A percentile compares a stretch with the other conserved stretches of the same genome.
Evolutionary conservation across 2,329 filamentous ascomycete genomes (phyloP).

Genomic region (Colletotrichum euphorbiae): DNA sequence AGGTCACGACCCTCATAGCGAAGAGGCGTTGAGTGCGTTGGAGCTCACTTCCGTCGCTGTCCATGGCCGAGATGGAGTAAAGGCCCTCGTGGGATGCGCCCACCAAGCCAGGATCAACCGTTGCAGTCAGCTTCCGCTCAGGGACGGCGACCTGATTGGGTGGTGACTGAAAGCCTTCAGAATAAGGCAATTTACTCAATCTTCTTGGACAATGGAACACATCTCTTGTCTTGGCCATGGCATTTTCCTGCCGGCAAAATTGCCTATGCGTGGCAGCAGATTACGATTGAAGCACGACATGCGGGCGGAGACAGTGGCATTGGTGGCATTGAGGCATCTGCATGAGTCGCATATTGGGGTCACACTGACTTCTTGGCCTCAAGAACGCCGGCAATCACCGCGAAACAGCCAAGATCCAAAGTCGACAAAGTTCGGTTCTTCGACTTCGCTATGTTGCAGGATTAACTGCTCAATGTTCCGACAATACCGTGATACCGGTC

Average conservation of each 20-base stretch:
- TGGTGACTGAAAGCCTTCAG: background rate
- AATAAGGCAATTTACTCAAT: background rate
- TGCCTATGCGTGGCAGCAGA: background rate
- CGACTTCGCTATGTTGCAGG: no score
- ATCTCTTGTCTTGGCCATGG: background rate
- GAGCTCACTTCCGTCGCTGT: background rate
- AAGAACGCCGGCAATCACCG: background rate
- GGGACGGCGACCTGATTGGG: background rate
- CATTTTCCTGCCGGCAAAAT: background rate
- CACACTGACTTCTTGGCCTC: slow-evolving; percentile 1
- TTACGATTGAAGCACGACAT: background rate
- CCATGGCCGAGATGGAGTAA: no score
- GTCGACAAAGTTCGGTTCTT: background rate
- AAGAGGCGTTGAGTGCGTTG: background rate
- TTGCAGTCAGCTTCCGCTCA: slow-evolving; percentile 10
- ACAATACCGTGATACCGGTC: no score
- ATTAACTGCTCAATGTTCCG: no score
- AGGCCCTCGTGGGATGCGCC: background rate
- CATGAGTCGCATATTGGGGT: slow-evolving; percentile 14
- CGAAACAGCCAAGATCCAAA: background rate
- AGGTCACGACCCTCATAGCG: background rate
- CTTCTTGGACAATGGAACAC: background rate
- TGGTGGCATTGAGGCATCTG: slow-evolving; percentile 8
- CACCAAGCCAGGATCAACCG: background rate
- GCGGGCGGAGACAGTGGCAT: background rate